Conservation (phyloP, 2,329 filamentous ascomycete genomes). For the Phoma sp. region DNA sequence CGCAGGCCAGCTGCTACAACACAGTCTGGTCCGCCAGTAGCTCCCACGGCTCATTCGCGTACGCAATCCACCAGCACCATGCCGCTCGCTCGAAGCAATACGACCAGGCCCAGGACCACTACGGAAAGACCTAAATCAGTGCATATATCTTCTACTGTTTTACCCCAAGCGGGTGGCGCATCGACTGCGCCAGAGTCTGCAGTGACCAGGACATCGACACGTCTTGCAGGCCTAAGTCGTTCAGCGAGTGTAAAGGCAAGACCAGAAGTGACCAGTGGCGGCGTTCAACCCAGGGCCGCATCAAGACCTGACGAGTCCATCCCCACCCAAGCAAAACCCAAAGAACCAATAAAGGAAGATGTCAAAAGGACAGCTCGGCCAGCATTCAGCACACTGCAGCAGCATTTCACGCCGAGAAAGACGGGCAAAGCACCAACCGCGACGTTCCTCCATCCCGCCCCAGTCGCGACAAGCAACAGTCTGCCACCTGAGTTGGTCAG, state of each 20-base stretch:
- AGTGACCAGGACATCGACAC: slow-evolving; percentile 25
- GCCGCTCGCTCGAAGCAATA: slow-evolving; percentile 19
- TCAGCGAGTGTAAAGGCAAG: slow-evolving; percentile 32
- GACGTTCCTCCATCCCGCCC: slow-evolving; percentile 43
- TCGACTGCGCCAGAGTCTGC: slow-evolving; percentile 17
- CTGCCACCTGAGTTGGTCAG: slow-evolving; percentile 39
- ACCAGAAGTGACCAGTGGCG: slow-evolving; percentile 20
- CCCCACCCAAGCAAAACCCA: slow-evolving; percentile 21
- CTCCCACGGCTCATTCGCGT: slow-evolving; percentile 27
- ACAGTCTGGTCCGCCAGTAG: slow-evolving; percentile 22
- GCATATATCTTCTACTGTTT: slow-evolving; percentile 19
- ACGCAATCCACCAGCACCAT: slow-evolving; percentile 36
- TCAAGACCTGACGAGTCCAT: slow-evolving; percentile 21
- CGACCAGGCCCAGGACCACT: slow-evolving; percentile 18
- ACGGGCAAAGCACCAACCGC: slow-evolving; percentile 44
- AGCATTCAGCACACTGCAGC: slow-evolving; percentile 48
- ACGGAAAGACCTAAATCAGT: slow-evolving; percentile 37
- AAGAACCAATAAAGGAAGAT: slow-evolving; percentile 31
- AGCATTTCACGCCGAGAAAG: slow-evolving; percentile 50
- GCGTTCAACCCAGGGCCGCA: slow-evolving; percentile 10
- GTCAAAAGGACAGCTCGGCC: slow-evolving; percentile 34
- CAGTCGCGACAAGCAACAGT: slow-evolving; percentile 22
- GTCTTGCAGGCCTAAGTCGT: slow-evolving; percentile 35
- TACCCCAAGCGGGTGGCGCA: slow-evolving; percentile 11
- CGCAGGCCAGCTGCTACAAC: slow-evolving; percentile 33